phyloP scores from a whole-genome alignment of 2,329 filamentous ascomycete species.

The Botrytis cinerea region DNA sequence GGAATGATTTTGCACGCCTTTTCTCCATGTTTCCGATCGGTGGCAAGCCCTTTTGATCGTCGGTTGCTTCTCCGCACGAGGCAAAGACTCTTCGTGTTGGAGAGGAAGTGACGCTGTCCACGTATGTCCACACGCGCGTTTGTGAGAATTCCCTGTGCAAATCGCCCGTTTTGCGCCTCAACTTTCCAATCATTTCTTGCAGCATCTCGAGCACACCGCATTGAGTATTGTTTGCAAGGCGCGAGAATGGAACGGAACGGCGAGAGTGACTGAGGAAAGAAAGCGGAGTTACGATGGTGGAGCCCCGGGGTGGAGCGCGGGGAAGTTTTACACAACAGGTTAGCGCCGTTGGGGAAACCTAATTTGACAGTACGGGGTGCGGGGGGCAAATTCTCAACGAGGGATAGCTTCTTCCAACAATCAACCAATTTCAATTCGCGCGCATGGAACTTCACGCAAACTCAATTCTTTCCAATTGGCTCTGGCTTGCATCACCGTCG shows the following conservation, averaged over 20 bases:
- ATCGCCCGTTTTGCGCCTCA: neutral
- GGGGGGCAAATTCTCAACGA: neutral
- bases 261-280: neutral
- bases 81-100: neutral
- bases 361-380: neutral
- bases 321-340: neutral
- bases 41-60: neutral
- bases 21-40: neutral
- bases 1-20: neutral
- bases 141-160: neutral
- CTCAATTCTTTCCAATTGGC: neutral
- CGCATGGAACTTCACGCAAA: neutral
- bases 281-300: neutral
- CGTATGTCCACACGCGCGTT: neutral
- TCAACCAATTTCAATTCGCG: neutral
- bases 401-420: neutral
- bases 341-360: neutral
- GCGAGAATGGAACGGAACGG: neutral
- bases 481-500: neutral
- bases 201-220: too few species aligned
- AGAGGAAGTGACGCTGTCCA: neutral
- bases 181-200: too few species aligned
- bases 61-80: neutral
- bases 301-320: constrained; percentile 6
- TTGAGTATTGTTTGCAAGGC: neutral